Evolutionary conservation across 257 asterid genomes (phyloP).

Genomic region (Solanum infundibuliforme): DNA sequence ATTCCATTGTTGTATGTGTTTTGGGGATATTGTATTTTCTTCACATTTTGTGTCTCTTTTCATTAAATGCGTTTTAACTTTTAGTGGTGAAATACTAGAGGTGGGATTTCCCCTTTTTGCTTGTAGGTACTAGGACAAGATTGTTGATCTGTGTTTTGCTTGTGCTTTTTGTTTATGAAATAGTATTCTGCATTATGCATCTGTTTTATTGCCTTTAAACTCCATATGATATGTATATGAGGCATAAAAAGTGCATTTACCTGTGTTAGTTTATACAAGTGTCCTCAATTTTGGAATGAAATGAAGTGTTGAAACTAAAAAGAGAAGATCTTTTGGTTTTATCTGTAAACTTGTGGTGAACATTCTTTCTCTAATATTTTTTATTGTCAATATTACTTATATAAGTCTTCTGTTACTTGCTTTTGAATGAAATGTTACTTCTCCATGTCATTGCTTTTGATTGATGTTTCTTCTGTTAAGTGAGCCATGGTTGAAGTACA

Average conservation of each 20-base stretch:
- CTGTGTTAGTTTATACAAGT: background rate
- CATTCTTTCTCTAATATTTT: background rate
- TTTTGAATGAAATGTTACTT: background rate
- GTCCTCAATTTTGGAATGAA: background rate
- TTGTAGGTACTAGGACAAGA: slow-evolving; percentile 9
- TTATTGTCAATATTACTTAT: background rate
- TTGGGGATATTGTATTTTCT: background rate
- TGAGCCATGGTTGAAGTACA: background rate
- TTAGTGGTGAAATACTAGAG: slow-evolving; percentile 7
- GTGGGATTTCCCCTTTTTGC: slow-evolving; percentile 8
- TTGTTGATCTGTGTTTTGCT: background rate
- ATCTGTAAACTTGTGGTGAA: background rate
- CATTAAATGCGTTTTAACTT: slow-evolving; percentile 10
- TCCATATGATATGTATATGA: background rate
- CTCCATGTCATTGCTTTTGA: background rate
- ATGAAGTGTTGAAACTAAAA: background rate
- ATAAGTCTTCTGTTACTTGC: background rate
- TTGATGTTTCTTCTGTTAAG: background rate
- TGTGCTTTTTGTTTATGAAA: background rate
- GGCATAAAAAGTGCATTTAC: background rate
- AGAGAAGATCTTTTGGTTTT: background rate
- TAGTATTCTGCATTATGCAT: background rate
- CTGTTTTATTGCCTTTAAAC: background rate
- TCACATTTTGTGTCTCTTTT: background rate
- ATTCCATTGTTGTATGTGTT: background rate